phyloP scores from a whole-genome alignment of 108 stramenopile species.

The Fragilaria crotonensis region DNA sequence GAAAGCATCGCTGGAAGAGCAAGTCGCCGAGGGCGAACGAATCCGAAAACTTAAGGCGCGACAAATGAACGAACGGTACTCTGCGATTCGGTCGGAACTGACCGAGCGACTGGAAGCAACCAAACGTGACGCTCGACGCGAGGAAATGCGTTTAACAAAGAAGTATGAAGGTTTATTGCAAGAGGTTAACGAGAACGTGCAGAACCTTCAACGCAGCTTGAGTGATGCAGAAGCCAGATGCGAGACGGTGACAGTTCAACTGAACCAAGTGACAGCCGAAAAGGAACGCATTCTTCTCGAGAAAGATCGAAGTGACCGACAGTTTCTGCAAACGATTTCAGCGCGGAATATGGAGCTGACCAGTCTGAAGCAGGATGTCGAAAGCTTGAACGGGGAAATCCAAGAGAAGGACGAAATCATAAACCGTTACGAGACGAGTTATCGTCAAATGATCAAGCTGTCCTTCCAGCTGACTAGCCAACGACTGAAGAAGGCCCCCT shows the following conservation, averaged over 20 bases:
- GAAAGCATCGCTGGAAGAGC: slow-evolving; percentile 13
- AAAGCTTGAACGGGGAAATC: slow-evolving; percentile 14
- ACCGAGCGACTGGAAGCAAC: slow-evolving; percentile 35
- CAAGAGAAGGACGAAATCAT: slow-evolving; percentile 20
- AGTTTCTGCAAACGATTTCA: slow-evolving; percentile 13
- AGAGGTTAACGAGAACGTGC: slow-evolving; percentile 13
- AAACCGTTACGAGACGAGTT: slow-evolving; percentile 27
- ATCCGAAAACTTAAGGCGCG: slow-evolving; percentile 26
- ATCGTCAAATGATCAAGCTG: slow-evolving; percentile 14
- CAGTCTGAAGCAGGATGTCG: slow-evolving; percentile 15
- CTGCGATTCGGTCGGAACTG: slow-evolving; percentile 41
- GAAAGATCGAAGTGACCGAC: slow-evolving; percentile 14
- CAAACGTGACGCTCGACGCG: slow-evolving; percentile 39
- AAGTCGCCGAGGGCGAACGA: slow-evolving; percentile 7
- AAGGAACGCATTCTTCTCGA: slow-evolving; percentile 7
- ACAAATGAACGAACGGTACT: slow-evolving; percentile 45
- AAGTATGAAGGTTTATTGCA: slow-evolving; percentile 29
- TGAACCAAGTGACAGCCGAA: slow-evolving; percentile 2
- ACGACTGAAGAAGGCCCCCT: slow-evolving; percentile 1
- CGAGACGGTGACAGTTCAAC: not conserved
- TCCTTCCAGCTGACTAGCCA: slow-evolving; percentile 1
- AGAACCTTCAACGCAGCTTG: slow-evolving; percentile 20
- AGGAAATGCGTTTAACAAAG: slow-evolving; percentile 22
- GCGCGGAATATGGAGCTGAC: slow-evolving; percentile 17
- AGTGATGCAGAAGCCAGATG: not conserved